A percentile compares a stretch with the other conserved stretches of the same genome.
These are phyloP conservation scores for Striga asiatica DNA, from an alignment of 257 asterid species.

Conservation along the genomic window DNA sequence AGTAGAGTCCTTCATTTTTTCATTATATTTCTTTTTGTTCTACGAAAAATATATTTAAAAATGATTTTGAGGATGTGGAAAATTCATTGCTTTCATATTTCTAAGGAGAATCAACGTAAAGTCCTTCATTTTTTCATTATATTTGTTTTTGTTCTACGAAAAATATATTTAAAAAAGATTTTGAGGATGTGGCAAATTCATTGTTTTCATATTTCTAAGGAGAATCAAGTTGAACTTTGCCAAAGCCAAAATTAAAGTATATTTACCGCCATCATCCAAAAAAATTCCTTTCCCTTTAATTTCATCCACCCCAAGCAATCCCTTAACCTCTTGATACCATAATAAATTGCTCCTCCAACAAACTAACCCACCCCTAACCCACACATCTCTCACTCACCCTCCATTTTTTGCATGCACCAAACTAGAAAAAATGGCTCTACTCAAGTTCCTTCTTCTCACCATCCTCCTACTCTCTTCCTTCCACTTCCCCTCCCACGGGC, in stretches of 20 bases:
- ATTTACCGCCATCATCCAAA: conserved; percentile 17
- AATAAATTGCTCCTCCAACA: conserved; percentile 1
- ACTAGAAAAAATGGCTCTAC: conserved; percentile 18
- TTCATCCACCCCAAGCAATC: conserved; percentile 39
- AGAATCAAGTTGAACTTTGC: conserved; percentile 38
- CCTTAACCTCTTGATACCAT: conserved; percentile 8
- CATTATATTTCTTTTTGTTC: too few relatives aligned
- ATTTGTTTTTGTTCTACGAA: too few relatives aligned
- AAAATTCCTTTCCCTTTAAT: conserved; percentile 35
- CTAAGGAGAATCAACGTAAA: conserved; percentile 20
- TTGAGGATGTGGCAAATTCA: background rate
- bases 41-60: too few relatives aligned
- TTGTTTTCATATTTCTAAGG: background rate
- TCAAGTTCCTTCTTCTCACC: conserved; percentile 20
- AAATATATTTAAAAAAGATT: conserved; percentile 3
- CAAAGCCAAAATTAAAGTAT: conserved; percentile 23
- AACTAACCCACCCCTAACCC: background rate
- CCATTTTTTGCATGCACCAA: background rate
- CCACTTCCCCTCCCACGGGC: conserved; percentile 25
- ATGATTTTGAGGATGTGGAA: background rate
- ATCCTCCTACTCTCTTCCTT: conserved; percentile 19
- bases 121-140: too few relatives aligned
- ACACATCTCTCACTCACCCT: background rate
- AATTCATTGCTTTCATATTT: background rate
- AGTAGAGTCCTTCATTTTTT: too few relatives aligned